Conservation (phyloP, 1,284 basidiomycete genomes). For the Stygiomarasmius scandens region DNA sequence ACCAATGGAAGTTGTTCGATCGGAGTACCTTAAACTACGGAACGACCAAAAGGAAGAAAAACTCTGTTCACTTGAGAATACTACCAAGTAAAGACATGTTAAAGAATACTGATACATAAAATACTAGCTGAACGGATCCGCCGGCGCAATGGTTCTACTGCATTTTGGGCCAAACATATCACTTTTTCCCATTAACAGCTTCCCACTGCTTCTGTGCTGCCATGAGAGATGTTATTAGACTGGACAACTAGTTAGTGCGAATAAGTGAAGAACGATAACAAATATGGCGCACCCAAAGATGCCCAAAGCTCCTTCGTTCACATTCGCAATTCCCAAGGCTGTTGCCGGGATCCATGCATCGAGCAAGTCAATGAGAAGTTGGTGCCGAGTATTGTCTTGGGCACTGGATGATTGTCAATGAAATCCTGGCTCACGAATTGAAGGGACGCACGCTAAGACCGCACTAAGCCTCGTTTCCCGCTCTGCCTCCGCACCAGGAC, state of each 20-base stretch:
- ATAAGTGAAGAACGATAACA: not conserved
- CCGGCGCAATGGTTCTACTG: not conserved
- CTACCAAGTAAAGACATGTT: slow-evolving; percentile 12
- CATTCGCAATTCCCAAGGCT: slow-evolving; percentile 73
- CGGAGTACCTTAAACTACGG: slow-evolving; percentile 73
- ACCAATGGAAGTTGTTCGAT: slow-evolving; percentile 70
- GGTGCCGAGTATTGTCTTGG: slow-evolving; percentile 66
- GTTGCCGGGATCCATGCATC: slow-evolving; percentile 92
- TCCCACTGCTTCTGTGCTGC: slow-evolving; percentile 59
- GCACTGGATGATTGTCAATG: slow-evolving; percentile 47
- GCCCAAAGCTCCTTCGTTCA: slow-evolving; percentile 89
- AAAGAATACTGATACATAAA: slow-evolving; percentile 1
- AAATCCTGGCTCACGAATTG: not conserved
- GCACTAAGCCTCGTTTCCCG: slow-evolving; percentile 63
- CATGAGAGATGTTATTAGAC: slow-evolving; percentile 63
- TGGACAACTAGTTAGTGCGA: slow-evolving; percentile 28
- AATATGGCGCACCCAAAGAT: slow-evolving; percentile 68
- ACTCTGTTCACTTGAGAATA: slow-evolving; percentile 18
- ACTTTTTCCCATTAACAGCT: slow-evolving; percentile 49
- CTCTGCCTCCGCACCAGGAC: slow-evolving; percentile 68
- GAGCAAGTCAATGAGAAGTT: slow-evolving; percentile 80
- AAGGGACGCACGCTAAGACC: slow-evolving; percentile 54
- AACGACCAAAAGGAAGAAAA: slow-evolving; percentile 39
- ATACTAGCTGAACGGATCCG: not conserved
- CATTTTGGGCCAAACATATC: slow-evolving; percentile 10